Evolutionary conservation across 2,329 filamentous ascomycete genomes (phyloP), one percentile per base, ranked within the genome.

Genomic region (Verticillium albo-atrum): DNA sequence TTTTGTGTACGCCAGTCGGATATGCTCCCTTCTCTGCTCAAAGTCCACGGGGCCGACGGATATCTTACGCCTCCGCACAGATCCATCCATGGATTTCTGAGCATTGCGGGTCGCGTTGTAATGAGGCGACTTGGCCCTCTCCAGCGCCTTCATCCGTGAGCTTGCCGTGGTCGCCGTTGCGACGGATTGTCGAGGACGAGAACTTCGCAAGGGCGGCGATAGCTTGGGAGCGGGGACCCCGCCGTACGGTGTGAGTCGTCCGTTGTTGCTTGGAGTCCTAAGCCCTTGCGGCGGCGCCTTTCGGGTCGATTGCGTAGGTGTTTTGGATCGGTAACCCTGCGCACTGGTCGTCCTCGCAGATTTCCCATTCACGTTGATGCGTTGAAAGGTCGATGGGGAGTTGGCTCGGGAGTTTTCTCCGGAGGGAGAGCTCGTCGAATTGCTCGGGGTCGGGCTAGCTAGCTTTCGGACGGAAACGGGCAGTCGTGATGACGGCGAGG

Each of bases 1-100:
- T 70, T 90, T 91, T 66, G 87, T 93, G 72, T 96, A 94, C 15
- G 91, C 92, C 59, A 92, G 85, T 66, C 93, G 89, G 67, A 96
- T 96, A 62, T 88, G 87, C 69, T 92, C 89, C 66, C 92, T 83
- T 56, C 91, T 84, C 65, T 91, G 90, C 61, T 89, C 91, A 70
- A 96, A 95, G 73, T 97, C 91, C 57, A 96, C 90, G 61, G 89
- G 89, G 1, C 89, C 89, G 60, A 93, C 77, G 1, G 83, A 83
- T 56, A 85, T 78, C 68, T 85, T 86, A 51, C 81, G 78, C 60
- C 81, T 77, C 32, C 77, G 71, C 6, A 71, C 62, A 5, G 70
- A 67, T n/a, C n/a, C 42, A 57, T 80, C 79, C 37, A 73, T 73
- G 15, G 74, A 66, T 66, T 69, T 75, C 58, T 65, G 62, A 27